phyloP scores from a whole-genome alignment of 306 rosid species.

The Casuarina equisetifolia region DNA sequence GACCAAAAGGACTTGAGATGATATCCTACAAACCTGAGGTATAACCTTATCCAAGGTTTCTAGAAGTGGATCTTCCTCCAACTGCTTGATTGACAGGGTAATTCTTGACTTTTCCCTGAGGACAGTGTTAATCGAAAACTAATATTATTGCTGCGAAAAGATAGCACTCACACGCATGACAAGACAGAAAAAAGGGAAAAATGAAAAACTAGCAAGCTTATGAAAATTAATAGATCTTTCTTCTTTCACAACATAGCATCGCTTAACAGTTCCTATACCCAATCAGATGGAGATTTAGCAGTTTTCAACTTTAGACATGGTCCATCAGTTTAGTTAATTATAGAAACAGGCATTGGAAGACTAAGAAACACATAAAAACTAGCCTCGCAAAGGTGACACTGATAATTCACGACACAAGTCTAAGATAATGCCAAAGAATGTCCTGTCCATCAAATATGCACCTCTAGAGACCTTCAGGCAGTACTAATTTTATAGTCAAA shows the following conservation, averaged over 20 bases:
- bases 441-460: background rate
- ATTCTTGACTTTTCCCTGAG: conserved; percentile 54
- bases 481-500: background rate
- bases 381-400: background rate
- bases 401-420: background rate
- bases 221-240: background rate
- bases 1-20: background rate
- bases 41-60: conserved; percentile 96
- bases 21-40: conserved; percentile 61
- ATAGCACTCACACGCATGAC: background rate
- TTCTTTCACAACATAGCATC: background rate
- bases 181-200: background rate
- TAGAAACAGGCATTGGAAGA: background rate
- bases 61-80: conserved; percentile 95
- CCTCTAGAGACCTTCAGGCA: background rate
- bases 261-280: background rate
- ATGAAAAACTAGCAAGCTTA: background rate
- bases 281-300: conserved; percentile 1
- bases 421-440: background rate
- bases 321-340: background rate
- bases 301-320: background rate
- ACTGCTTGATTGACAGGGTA: conserved; percentile 70
- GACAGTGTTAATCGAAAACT: conserved; percentile 2
- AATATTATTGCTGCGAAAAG: background rate
- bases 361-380: background rate